A percentile compares a stretch with the other conserved stretches of the same genome.
Conservation (phyloP, 805 yeast genomes). For the Tetrapisispora taiwanensis region DNA sequence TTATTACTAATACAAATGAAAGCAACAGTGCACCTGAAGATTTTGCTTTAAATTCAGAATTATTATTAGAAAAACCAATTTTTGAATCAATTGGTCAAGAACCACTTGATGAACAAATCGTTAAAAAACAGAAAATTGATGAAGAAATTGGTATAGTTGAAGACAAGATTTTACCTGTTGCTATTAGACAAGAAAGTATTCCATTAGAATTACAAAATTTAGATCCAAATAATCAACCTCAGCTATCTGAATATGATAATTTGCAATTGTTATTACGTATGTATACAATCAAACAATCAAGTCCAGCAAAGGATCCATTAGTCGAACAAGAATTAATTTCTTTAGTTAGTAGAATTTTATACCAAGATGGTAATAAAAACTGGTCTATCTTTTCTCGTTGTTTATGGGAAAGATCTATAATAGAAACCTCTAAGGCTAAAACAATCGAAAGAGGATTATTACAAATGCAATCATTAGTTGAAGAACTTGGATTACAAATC, state of each 20-base stretch:
- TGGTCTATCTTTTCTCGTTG: constrained; percentile 77
- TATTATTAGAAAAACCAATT: constrained; percentile 63
- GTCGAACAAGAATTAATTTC: constrained; percentile 80
- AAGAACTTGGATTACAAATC: constrained; percentile 68
- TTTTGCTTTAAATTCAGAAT: constrained; percentile 60
- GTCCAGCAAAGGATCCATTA: constrained; percentile 62
- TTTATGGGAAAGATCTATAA: constrained; percentile 78
- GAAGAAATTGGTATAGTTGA: constrained; percentile 33
- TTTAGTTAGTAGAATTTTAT: constrained; percentile 58
- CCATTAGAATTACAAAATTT: constrained; percentile 43
- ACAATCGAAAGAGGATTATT: constrained; percentile 90
- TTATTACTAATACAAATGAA: constrained; percentile 2
- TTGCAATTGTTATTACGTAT: constrained; percentile 65
- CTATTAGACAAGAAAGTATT: constrained; percentile 49
- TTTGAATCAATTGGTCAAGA: constrained; percentile 51
- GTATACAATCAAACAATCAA: constrained; percentile 50
- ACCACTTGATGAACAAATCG: constrained; percentile 34
- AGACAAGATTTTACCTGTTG: constrained; percentile 50
- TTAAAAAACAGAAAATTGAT: constrained; percentile 26
- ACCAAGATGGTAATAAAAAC: constrained; percentile 32
- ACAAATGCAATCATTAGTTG: constrained; percentile 86
- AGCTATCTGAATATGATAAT: constrained; percentile 56
- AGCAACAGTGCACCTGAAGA: constrained; percentile 37
- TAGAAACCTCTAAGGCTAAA: constrained; percentile 71
- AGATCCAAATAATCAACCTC: constrained; percentile 80